Evolutionary conservation across 495 filamentous ascomycete genomes (phyloP).

Genomic region (Talaromyces borbonicus): DNA sequence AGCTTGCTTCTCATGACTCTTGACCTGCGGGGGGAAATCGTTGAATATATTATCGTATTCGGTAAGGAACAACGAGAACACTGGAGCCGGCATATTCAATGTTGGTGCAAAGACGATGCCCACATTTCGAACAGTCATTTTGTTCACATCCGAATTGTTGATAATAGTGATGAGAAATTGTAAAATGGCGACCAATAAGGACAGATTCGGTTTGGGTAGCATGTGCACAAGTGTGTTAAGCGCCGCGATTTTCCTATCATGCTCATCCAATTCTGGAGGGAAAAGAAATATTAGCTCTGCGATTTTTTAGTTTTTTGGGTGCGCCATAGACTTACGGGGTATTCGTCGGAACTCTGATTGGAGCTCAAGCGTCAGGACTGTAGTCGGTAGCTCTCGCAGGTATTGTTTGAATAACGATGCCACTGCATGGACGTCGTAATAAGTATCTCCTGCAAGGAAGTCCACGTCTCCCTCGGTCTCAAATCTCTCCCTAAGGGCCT

Average conservation of each 20-base stretch:
- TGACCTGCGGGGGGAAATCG: slow-evolving; percentile 25
- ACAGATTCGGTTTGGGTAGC: slow-evolving; percentile 69
- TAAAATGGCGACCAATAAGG: slow-evolving; percentile 72
- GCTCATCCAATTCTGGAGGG: slow-evolving; percentile 50
- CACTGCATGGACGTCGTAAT: slow-evolving; percentile 93
- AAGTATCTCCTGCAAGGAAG: slow-evolving; percentile 69
- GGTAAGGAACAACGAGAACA: slow-evolving; percentile 88
- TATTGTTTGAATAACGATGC: slow-evolving; percentile 93
- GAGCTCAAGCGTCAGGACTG: slow-evolving; percentile 81
- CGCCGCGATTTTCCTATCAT: slow-evolving; percentile 67
- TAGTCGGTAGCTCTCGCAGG: slow-evolving; percentile 80
- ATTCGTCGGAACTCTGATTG: slow-evolving; percentile 82
- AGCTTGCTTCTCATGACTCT: not conserved
- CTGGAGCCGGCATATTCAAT: slow-evolving; percentile 88
- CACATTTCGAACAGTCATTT: slow-evolving; percentile 96
- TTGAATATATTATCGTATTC: slow-evolving; percentile 84
- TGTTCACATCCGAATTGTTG: slow-evolving; percentile 82
- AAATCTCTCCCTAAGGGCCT: slow-evolving; percentile 80
- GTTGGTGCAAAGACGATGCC: slow-evolving; percentile 99
- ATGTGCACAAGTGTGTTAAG: slow-evolving; percentile 76
- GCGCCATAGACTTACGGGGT: slow-evolving; percentile 49
- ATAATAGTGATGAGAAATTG: slow-evolving; percentile 82
- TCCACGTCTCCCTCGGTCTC: slow-evolving; percentile 92
- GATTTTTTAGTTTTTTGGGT: not conserved
- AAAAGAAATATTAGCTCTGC: slow-evolving; percentile 14